Percentiles rank a stretch among this genome's conserved stretches.
Conservation (phyloP, 495 filamentous ascomycete genomes). For the Aeminium ludgeri region DNA sequence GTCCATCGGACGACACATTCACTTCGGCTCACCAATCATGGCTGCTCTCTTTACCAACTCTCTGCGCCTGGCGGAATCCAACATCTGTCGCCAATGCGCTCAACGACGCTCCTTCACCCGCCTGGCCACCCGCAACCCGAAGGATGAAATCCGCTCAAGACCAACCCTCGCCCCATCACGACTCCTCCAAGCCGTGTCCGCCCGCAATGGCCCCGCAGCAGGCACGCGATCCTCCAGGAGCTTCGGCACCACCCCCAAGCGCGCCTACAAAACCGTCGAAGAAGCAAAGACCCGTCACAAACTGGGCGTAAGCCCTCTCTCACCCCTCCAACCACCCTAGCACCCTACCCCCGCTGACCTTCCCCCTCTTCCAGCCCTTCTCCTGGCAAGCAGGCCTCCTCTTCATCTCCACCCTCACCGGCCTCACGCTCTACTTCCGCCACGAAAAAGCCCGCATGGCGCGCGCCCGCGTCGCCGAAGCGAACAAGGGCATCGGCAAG, state of each 20-base stretch:
- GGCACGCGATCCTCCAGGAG: too few species aligned
- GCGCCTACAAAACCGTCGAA: conserved; percentile 18
- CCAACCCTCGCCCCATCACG: background rate
- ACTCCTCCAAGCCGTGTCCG: too few species aligned
- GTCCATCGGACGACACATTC: too few species aligned
- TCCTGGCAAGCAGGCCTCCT: conserved; percentile 75
- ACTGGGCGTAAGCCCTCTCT: conserved; percentile 11
- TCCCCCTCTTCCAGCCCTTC: conserved; percentile 45
- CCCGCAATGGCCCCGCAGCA: too few species aligned
- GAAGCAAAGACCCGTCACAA: conserved; percentile 15
- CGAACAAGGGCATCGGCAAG: conserved; percentile 77
- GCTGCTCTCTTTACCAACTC: conserved; percentile 34
- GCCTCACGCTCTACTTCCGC: conserved; percentile 77
- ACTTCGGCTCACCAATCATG: conserved; percentile 3
- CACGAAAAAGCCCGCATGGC: conserved; percentile 78
- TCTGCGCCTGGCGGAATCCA: conserved; percentile 75
- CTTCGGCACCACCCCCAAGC: too few species aligned
- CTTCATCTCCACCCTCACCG: conserved; percentile 61
- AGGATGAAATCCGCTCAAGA: conserved; percentile 12
- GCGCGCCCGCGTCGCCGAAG: conserved; percentile 68
- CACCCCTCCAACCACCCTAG: background rate
- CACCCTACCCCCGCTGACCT: background rate
- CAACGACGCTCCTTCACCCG: conserved; percentile 3
- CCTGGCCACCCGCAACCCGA: conserved; percentile 9
- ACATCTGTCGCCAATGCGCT: conserved; percentile 39